Percentiles rank a stretch among this genome's conserved stretches.
These are phyloP conservation scores for Lolium perenne DNA, from an alignment of 176 grass and related monocot species.

Conservation along the genomic window DNA sequence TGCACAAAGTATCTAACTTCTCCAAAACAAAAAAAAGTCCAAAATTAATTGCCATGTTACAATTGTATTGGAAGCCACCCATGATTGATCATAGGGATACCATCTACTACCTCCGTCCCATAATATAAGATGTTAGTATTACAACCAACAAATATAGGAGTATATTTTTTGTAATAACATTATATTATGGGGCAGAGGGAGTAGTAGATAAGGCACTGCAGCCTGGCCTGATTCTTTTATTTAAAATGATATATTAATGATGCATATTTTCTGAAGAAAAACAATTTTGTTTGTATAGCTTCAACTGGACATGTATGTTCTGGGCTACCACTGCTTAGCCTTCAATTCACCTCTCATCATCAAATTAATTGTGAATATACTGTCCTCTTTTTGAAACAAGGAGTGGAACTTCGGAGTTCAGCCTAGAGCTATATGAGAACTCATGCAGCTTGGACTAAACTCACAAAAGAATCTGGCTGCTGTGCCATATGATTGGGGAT, in stretches of 20 bases:
- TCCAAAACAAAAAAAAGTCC: background rate
- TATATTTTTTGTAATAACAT: no score
- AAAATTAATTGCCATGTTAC: background rate
- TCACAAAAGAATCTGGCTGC: background rate
- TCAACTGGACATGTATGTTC: background rate
- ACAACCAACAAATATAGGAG: no score
- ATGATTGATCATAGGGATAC: background rate
- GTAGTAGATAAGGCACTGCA: background rate
- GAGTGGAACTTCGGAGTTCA: background rate
- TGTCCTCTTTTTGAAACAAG: background rate
- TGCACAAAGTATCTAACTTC: background rate
- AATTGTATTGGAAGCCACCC: background rate
- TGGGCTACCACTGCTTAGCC: background rate
- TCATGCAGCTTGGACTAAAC: background rate
- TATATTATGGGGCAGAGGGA: no score
- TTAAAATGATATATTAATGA: background rate
- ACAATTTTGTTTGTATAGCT: background rate
- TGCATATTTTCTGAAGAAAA: background rate
- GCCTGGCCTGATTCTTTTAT: background rate
- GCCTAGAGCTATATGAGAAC: background rate
- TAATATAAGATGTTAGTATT: background rate
- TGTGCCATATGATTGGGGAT: background rate
- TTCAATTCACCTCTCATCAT: background rate
- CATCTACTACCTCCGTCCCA: background rate
- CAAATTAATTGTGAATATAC: background rate